Conservation (phyloP, 495 filamentous ascomycete species). For the Neurospora sp. region DNA sequence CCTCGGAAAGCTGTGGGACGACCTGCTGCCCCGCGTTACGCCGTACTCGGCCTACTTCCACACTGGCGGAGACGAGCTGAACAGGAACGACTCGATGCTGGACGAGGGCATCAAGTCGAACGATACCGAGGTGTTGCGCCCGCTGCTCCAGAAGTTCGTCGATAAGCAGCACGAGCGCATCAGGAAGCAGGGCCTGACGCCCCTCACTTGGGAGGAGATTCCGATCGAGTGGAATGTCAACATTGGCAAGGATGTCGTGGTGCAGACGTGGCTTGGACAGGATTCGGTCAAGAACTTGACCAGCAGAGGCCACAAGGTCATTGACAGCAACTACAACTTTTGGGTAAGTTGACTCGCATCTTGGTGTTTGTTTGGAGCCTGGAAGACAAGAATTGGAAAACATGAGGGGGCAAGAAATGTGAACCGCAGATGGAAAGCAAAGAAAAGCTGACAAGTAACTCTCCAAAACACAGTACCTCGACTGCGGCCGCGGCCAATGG, state of each 20-base stretch:
- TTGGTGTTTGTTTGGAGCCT: neutral
- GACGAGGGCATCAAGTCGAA: constrained; percentile 61
- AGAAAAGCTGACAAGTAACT: constrained; percentile 5
- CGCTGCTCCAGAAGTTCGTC: constrained; percentile 62
- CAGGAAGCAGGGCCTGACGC: constrained; percentile 46
- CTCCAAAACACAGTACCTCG: constrained; percentile 48
- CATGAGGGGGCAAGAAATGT: neutral
- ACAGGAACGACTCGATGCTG: constrained; percentile 59
- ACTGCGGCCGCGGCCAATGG: constrained; percentile 73
- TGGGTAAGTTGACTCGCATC: constrained; percentile 40
- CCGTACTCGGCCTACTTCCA: constrained; percentile 66
- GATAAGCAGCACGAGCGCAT: constrained; percentile 53
- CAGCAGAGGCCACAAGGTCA: constrained; percentile 50
- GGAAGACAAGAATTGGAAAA: neutral
- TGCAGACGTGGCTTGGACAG: constrained; percentile 63
- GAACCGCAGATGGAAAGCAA: neutral
- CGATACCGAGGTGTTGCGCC: constrained; percentile 46
- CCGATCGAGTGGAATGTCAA: constrained; percentile 63
- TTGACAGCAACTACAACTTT: constrained; percentile 64
- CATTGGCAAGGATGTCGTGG: constrained; percentile 48
- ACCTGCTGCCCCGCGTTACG: constrained; percentile 59
- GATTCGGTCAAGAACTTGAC: constrained; percentile 44
- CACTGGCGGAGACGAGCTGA: constrained; percentile 76
- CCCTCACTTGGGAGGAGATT: constrained; percentile 78
- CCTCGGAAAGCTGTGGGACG: constrained; percentile 54